A percentile compares a stretch with the other conserved stretches of the same genome.
phyloP scores from a whole-genome alignment of 106 monocot species.

The Narthecium ossifragum region DNA sequence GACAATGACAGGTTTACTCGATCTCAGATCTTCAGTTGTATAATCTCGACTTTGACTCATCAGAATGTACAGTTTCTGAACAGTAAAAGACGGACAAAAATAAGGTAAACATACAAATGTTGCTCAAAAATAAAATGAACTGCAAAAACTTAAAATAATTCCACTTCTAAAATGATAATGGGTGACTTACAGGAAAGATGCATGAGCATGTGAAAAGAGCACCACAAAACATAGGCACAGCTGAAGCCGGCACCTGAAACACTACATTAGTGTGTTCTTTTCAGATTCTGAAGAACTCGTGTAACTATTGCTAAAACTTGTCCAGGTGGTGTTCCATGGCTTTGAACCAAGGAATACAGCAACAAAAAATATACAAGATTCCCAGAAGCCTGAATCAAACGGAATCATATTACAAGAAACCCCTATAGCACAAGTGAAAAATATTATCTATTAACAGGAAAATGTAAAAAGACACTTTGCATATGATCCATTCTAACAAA shows the following conservation, averaged over 20 bases:
- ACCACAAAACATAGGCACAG: background rate
- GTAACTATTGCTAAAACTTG: constrained; percentile 21
- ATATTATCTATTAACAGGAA: constrained; percentile 34
- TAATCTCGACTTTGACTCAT: no score
- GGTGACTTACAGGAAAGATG: constrained; percentile 20
- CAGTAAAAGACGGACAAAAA: no score
- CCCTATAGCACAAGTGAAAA: constrained; percentile 2
- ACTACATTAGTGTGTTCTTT: constrained; percentile 25
- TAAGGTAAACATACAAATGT: no score
- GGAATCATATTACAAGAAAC: constrained; percentile 24
- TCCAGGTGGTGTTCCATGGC: constrained; percentile 23
- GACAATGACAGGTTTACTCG: no score
- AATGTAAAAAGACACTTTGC: constrained; percentile 14
- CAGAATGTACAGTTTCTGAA: no score
- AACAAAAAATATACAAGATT: constrained; percentile 21
- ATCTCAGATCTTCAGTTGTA: no score
- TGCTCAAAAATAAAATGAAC: background rate
- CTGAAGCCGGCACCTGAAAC: constrained; percentile 20
- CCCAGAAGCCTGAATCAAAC: constrained; percentile 20
- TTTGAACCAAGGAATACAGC: constrained; percentile 34
- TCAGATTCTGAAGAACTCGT: constrained; percentile 18
- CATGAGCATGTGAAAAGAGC: background rate
- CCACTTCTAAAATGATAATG: no score
- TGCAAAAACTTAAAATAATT: no score
- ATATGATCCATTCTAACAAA: constrained; percentile 17